Conservation (phyloP, 805 yeast species). For the Wickerhamomyces bisporus region DNA sequence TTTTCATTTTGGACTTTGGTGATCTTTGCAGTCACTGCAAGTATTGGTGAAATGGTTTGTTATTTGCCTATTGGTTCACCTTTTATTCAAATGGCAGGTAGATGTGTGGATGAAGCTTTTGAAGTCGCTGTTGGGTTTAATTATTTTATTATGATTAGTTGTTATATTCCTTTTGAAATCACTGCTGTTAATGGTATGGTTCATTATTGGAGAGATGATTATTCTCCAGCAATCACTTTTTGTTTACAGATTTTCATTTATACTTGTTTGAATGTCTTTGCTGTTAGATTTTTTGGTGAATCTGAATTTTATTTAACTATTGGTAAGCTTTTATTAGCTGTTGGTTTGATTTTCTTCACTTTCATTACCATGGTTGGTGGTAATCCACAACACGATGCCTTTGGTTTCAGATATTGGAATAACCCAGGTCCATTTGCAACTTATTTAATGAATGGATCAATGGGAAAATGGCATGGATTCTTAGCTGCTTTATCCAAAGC, state of each 20-base stretch:
- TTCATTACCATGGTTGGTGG: constrained; percentile 85
- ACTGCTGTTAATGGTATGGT: constrained; percentile 58
- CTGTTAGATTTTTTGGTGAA: constrained; percentile 75
- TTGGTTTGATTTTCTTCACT: constrained; percentile 68
- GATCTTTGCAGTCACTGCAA: constrained; percentile 57
- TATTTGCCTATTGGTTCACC: constrained; percentile 59
- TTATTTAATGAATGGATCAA: constrained; percentile 45
- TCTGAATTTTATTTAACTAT: constrained; percentile 72
- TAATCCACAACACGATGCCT: constrained; percentile 62
- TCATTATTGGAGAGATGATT: constrained; percentile 75
- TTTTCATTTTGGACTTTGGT: constrained; percentile 61
- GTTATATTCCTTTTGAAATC: constrained; percentile 58
- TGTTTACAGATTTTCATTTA: constrained; percentile 63
- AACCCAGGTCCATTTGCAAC: constrained; percentile 52
- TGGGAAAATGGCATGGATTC: constrained; percentile 70
- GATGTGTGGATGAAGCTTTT: constrained; percentile 60
- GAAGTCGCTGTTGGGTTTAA: constrained; percentile 69
- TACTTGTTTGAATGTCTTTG: constrained; percentile 57
- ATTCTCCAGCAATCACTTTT: constrained; percentile 64
- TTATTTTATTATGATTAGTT: constrained; percentile 50
- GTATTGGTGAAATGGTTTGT: constrained; percentile 61
- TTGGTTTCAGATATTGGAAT: constrained; percentile 54
- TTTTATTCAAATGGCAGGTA: constrained; percentile 55
- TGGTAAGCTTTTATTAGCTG: constrained; percentile 64
- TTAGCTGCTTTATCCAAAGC: constrained; percentile 66